Evolutionary conservation across 139 green algal species (phyloP), one percentile per base, ranked within the genome.

Genomic region (Volvox africanus): DNA sequence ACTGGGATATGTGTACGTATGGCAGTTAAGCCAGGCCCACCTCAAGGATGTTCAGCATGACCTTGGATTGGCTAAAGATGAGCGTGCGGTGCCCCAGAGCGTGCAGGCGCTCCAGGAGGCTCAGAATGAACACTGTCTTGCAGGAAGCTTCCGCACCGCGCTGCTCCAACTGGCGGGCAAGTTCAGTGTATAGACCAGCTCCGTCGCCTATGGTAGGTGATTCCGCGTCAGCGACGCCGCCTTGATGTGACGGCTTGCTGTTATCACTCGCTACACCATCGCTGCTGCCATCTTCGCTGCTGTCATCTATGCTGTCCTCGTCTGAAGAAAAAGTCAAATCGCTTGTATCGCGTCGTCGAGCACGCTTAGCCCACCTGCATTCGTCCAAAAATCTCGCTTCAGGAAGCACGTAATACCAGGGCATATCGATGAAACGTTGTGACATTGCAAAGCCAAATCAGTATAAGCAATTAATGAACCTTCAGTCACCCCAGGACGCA

Each of bases 21-120:
- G 94, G 92, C 93, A 95, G 89, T 65, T 87, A 73, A 73, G 21
- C 21, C 11, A 2, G 21, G 36, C 30, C 32, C 71, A 96, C 94
- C 95, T 98, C 92, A 33, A 99, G 89, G 50, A 99, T 98, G 95
- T 98, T 95, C 35, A 99, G 96, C 96, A 98, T 98, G 24, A 97
- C 92, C 61, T 87, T 87, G 18, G 92, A 96, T 94, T 99, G 96
- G 62, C 94, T 97, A 93, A 99, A 99, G 28, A 99, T 84, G 30
- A 99, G 95, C 19, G 96, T 97, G 79, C 96, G 91, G 92, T 99
- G 98, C 17, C 97, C 97, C 80, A 92, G 89, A 0, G 75, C 91
- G 22, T 93, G 73, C 82, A 99, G 95, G 62, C 95, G 87, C n/a
- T 94, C 65, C 89, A 99, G 93, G 61, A 99, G 94, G 26, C 44